These are phyloP conservation scores for Oropetium thomaeum DNA, from an alignment of 176 grass and related monocot genomes.

Conservation along the genomic window DNA sequence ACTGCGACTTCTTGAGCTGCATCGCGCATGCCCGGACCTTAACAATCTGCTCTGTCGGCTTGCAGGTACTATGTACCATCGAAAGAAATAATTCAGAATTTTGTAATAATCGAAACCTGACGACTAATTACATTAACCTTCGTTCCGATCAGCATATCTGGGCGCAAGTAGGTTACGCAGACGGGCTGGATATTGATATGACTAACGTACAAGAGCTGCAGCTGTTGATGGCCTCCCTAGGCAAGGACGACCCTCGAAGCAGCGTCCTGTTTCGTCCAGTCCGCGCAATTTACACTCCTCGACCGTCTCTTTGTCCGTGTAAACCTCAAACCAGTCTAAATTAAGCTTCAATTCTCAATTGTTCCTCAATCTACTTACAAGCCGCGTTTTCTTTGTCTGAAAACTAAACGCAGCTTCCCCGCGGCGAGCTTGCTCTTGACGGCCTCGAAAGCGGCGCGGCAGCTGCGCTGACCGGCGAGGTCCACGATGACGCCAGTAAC, in stretches of 20 bases:
- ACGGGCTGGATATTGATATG: background rate
- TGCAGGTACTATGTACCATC: too few relatives aligned
- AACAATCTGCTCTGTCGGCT: conserved; percentile 37
- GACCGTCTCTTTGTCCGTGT: conserved; percentile 54
- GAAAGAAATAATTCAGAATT: too few relatives aligned
- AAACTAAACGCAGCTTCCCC: conserved; percentile 25
- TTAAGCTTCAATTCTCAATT: background rate
- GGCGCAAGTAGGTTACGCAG: background rate
- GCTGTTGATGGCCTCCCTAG: conserved; percentile 36
- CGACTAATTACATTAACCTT: too few relatives aligned
- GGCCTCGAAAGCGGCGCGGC: background rate
- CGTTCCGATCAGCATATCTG: background rate
- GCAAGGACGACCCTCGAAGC: background rate
- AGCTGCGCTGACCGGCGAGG: background rate
- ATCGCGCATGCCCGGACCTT: conserved; percentile 40
- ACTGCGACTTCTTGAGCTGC: conserved; percentile 5
- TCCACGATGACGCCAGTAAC: background rate
- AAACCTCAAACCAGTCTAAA: background rate
- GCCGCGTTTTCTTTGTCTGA: background rate
- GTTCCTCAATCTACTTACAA: too few relatives aligned
- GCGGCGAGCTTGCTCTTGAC: background rate
- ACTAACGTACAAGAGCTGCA: conserved; percentile 55
- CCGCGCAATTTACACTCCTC: conserved; percentile 20
- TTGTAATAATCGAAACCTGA: too few relatives aligned
- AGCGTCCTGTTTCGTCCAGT: conserved; percentile 13